Evolutionary conservation across 805 yeast genomes (phyloP), one percentile per base, ranked within the genome.

Genomic region (Candida chauliodis): DNA sequence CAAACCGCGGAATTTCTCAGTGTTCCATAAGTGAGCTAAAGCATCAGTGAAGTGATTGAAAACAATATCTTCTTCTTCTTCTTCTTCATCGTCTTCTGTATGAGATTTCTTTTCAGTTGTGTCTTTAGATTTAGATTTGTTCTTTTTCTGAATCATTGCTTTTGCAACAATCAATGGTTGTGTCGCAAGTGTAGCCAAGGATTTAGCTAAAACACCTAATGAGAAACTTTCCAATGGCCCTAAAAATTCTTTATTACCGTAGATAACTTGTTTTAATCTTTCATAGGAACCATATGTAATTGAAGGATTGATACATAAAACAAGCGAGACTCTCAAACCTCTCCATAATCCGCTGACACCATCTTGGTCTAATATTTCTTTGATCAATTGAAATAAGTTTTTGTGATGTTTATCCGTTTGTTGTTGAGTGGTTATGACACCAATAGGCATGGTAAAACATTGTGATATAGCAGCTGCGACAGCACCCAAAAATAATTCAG

Each of bases 111-210:
- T 30, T 22, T 32, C 31, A 4, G 41, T 46, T 13, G 35, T 50
- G 22, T 41, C 34, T 15, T 38, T 45, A 27, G 40, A 44, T 33
- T 44, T 53, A 16, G 29, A 27, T 36, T 51, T 44, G 19, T 44
- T 40, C 46, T 68, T 67, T 59, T 67, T 68, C 61, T 87, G 95
- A 44, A 86, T 74, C 76, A 84, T 76, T 11, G 84, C 91, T 60
- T 87, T 87, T 10, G 95, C 79, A 1, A 86, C 84, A 52, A 87
- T 87, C 58, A 87, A 66, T 2, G 95, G 95, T 63, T 86, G 95
- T 0, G 95, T 86, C 3, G 78, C 71, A 9, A 86, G 32, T 0
- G 95, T 87, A 5, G 95, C 95, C 56, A 84, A 60, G 44, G 84
- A 75, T 64, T 87, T 87, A 37, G 93, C 82, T 29, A 84, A 44